A percentile compares a stretch with the other conserved stretches of the same genome.
These are phyloP conservation scores for Calamus simplicifolius DNA, from an alignment of 176 grass and related monocot species.

Conservation along the genomic window DNA sequence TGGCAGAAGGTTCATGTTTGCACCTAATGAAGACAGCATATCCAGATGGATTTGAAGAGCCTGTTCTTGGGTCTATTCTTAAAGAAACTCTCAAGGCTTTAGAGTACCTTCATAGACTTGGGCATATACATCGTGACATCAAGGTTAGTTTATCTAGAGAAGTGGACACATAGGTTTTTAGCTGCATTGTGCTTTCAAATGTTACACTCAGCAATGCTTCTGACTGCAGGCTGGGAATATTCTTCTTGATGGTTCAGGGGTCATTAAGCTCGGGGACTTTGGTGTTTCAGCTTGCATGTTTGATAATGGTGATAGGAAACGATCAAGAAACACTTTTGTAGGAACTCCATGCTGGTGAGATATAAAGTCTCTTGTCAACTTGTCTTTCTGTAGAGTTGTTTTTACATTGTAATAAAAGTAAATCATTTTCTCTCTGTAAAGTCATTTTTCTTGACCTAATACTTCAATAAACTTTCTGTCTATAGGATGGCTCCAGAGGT, in stretches of 20 bases:
- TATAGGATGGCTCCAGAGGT: constrained; percentile 99
- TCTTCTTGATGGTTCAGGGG: constrained; percentile 74
- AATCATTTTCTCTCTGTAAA: not conserved
- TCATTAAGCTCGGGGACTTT: constrained; percentile 93
- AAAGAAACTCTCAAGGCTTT: constrained; percentile 97
- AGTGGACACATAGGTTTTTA: not conserved
- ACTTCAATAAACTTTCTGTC: constrained; percentile 13
- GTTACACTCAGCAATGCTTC: constrained; percentile 14
- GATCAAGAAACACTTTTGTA: constrained; percentile 93
- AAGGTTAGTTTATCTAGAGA: constrained; percentile 46
- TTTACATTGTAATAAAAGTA: too few species aligned
- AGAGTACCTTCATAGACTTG: constrained; percentile 93
- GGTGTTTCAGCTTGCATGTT: constrained; percentile 98
- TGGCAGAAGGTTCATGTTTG: constrained; percentile 92
- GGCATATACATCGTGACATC: constrained; percentile 94
- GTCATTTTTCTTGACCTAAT: constrained; percentile 18
- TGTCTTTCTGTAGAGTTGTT: too few species aligned
- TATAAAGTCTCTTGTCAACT: not conserved
- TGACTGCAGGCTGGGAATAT: constrained; percentile 88
- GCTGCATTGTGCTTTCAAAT: not conserved
- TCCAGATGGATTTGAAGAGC: constrained; percentile 91
- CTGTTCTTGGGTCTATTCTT: constrained; percentile 74
- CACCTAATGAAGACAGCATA: constrained; percentile 95
- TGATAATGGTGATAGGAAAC: constrained; percentile 96
- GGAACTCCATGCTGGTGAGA: constrained; percentile 97